These are phyloP conservation scores for Rhodomyrtus psidioides DNA, from an alignment of 441 rosid species.

Conservation along the genomic window DNA sequence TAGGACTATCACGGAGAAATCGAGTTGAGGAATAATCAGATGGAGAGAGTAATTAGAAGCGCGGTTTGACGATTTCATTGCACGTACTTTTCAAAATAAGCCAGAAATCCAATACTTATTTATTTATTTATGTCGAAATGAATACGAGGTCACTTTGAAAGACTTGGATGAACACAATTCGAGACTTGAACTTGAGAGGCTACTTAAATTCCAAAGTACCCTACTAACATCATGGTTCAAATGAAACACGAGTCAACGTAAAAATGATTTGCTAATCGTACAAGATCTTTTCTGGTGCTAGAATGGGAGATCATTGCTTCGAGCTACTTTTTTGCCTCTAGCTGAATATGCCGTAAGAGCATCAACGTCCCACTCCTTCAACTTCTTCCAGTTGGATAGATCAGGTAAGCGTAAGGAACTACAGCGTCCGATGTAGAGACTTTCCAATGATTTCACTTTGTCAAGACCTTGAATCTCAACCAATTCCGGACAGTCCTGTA, in stretches of 20 bases:
- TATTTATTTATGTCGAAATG: neutral
- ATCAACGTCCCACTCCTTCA: neutral
- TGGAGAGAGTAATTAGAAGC: neutral
- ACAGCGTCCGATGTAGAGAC: fast-evolving
- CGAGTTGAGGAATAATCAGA: neutral
- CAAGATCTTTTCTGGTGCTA: neutral
- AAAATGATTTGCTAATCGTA: neutral
- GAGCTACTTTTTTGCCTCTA: neutral
- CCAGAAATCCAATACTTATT: too few relatives aligned
- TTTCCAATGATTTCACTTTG: fast-evolving
- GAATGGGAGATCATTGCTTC: neutral
- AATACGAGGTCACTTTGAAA: neutral
- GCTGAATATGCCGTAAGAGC: neutral
- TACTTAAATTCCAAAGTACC: neutral
- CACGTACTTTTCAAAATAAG: too few relatives aligned
- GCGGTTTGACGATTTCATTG: too few relatives aligned
- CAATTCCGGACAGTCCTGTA: fast-evolving
- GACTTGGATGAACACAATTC: neutral
- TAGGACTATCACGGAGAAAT: neutral
- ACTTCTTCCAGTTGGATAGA: neutral
- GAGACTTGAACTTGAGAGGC: neutral
- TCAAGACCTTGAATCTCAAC: neutral
- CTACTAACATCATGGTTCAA: neutral
- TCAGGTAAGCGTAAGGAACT: neutral
- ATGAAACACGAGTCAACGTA: neutral